Conservation (phyloP, 2,329 filamentous ascomycete genomes). For the Aspergillus tubingensis region DNA sequence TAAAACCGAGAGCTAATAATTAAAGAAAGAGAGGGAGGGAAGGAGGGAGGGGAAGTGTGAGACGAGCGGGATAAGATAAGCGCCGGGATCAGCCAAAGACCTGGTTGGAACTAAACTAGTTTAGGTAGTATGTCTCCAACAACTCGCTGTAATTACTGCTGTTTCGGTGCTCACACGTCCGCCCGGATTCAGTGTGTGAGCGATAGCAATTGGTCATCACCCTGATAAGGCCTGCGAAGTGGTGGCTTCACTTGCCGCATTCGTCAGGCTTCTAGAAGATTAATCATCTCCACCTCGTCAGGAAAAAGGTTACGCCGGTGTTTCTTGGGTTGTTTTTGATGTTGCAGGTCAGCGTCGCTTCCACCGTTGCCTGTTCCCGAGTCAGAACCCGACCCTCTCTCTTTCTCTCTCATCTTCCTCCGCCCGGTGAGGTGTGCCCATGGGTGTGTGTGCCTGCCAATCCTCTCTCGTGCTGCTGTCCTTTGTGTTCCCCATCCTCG, state of each 20-base stretch:
- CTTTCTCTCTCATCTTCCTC: too few relatives aligned
- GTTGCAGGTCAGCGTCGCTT: not conserved
- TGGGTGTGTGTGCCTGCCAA: too few relatives aligned
- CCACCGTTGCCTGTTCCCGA: not conserved
- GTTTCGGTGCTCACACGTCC: not conserved
- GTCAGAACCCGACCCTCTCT: too few relatives aligned
- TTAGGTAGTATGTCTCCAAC: too few relatives aligned
- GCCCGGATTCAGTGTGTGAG: not conserved
- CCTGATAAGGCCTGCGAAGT: not conserved
- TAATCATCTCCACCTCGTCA: not conserved
- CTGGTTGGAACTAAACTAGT: too few relatives aligned
- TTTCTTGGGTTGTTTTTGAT: not conserved
- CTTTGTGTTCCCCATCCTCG: too few relatives aligned
- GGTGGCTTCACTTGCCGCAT: not conserved
- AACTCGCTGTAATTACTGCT: too few relatives aligned
- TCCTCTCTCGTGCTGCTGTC: too few relatives aligned
- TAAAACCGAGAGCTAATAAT: too few relatives aligned
- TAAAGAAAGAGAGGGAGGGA: too few relatives aligned
- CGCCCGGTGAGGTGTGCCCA: too few relatives aligned
- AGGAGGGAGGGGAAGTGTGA: too few relatives aligned
- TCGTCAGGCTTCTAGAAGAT: not conserved
- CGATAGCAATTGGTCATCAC: constrained; percentile 2
- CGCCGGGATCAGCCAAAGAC: not conserved
- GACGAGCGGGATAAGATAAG: not conserved
- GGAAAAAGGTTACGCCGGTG: not conserved